Evolutionary conservation across 1,284 basidiomycete species (phyloP), one percentile per base, ranked within the genome.

Genomic region (Apiotrichum sp.): DNA sequence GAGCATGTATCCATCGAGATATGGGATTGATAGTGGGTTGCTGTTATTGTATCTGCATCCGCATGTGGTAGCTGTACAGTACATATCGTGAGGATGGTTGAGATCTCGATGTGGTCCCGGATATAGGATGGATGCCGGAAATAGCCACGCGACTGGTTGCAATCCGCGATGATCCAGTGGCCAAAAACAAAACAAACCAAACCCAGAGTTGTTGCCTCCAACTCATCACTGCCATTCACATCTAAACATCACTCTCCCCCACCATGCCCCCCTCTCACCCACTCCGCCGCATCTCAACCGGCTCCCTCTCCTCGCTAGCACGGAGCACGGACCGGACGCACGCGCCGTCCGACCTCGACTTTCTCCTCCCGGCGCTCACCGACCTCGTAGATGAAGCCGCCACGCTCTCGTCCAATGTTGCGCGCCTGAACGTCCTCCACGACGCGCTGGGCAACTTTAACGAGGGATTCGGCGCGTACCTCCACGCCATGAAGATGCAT

Each of bases 401-500:
- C 35, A 80, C 84, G 0, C 80, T 96, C 29, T 85, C 88, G 50
- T 77, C 82, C 16, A 93, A 93, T 71, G 76, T 90, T 1, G 83
- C 87, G 59, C 83, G 82, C 29, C 80, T 96, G 64, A 82, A 82
- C 55, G 78, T 79, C 29, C 82, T 96, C 55, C 85, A 88, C 69
- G 80, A 86, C 49, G 86, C 88, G 16, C 80, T 97, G 47, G 82
- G 83, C 4, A 85, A 83, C 10, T 96, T 97, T 79, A 95, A 96
- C 71, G 93, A 97, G 72, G 86, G 86, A 40, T 97, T 97, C 69
- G 87, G 91, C 9, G 90, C 88, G 71, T 93, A 86, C 81, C 76
- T 96, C 16, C 93, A 93, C 72, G 85, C 87, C 9, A 84, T 96
- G 82, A 87, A 91, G 71, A 95, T 96, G 89, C 93, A 95, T 68